These are phyloP conservation scores for Chenopodium formosanum DNA, from an alignment of 148 eudicot genomes.

Conservation along the genomic window DNA sequence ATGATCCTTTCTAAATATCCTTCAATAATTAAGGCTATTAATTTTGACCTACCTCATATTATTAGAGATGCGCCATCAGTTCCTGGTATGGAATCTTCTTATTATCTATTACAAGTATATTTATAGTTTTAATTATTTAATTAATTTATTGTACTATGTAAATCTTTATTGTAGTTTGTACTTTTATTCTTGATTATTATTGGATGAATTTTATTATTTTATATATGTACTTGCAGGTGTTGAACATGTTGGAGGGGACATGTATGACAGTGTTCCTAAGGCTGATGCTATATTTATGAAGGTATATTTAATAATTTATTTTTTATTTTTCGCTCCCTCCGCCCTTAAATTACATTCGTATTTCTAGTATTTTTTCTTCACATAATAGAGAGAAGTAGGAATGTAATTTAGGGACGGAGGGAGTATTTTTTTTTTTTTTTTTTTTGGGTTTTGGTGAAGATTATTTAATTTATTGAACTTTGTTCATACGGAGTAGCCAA, in stretches of 20 bases:
- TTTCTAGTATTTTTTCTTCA: no score
- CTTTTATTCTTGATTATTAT: not conserved
- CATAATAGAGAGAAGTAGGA: no score
- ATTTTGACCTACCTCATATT: conserved; percentile 30
- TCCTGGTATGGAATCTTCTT: conserved; percentile 14
- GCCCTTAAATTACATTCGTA: no score
- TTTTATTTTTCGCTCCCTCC: no score
- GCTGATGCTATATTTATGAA: conserved; percentile 32
- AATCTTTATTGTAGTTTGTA: not conserved
- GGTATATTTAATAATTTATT: conserved; percentile 9
- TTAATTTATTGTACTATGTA: no score
- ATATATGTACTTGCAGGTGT: conserved; percentile 23
- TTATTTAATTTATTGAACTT: no score
- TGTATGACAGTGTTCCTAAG: conserved; percentile 30
- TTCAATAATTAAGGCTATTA: conserved; percentile 20
- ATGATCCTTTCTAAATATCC: conserved; percentile 27
- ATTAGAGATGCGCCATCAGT: conserved; percentile 23
- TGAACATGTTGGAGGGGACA: conserved; percentile 37
- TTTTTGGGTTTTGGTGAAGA: no score
- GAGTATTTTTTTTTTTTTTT: no score
- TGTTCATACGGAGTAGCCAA: no score
- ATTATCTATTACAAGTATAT: no score
- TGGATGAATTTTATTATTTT: not conserved
- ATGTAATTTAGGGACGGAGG: no score
- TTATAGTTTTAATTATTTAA: no score